Evolutionary conservation across 2,329 filamentous ascomycete species (phyloP).

Genomic region (Ramularia endophylla): DNA sequence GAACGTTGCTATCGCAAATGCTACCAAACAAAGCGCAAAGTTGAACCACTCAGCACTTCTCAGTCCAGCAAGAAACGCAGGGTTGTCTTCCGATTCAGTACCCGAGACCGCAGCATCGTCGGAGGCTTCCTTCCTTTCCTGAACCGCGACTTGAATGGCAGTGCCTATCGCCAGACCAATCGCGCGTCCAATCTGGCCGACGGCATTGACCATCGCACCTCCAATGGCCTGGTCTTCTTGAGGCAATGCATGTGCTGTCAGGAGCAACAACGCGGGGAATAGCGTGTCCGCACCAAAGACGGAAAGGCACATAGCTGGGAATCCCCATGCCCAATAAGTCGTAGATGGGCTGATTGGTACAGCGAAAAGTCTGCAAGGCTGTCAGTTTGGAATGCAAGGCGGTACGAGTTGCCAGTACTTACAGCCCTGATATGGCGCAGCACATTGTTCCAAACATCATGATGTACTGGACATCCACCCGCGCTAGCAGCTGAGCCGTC

Average conservation of each 20-base stretch:
- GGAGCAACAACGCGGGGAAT: conserved; percentile 60
- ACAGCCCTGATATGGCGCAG: conserved; percentile 35
- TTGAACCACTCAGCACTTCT: conserved; percentile 37
- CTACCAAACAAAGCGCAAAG: conserved; percentile 32
- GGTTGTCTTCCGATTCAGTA: conserved; percentile 20
- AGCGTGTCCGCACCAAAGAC: conserved; percentile 63
- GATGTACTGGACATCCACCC: conserved; percentile 54
- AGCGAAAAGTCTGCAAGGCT: conserved; percentile 55
- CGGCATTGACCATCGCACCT: conserved; percentile 61
- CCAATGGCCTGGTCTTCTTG: conserved; percentile 61
- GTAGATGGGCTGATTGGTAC: conserved; percentile 56
- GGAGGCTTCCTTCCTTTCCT: conserved; percentile 30
- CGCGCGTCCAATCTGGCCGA: conserved; percentile 59
- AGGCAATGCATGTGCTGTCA: conserved; percentile 58
- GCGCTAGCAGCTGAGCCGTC: conserved; percentile 51
- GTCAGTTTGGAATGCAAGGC: background rate
- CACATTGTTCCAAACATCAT: conserved; percentile 53
- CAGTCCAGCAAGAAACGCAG: conserved; percentile 33
- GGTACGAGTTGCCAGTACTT: background rate
- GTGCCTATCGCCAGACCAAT: conserved; percentile 62
- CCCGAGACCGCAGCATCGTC: conserved; percentile 28
- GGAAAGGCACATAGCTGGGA: conserved; percentile 60
- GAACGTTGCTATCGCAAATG: conserved; percentile 30
- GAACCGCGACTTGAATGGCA: conserved; percentile 56
- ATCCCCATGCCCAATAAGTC: conserved; percentile 61